Evolutionary conservation across 1,139 yeast genomes (phyloP), one percentile per base, ranked within the genome.

Genomic region (Saccharomyces hybrid): DNA sequence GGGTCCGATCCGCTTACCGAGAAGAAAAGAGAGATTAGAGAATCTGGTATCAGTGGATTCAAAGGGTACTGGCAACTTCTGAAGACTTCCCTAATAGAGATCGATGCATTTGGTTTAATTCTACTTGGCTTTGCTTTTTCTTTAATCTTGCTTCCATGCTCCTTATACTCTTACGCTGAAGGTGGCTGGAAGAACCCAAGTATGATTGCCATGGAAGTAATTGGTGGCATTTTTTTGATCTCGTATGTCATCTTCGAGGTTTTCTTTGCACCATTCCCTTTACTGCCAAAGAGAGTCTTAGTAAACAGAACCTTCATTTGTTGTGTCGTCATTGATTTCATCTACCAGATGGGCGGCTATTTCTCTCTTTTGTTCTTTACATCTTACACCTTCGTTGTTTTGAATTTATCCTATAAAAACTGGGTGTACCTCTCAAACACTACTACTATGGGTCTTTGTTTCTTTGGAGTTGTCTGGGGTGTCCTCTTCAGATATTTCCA

Each of bases 401-500:
- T 63, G 42, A 62, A 71, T 54, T 65, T 71, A 65, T 56, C 69
- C 6, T 58, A 60, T 48, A 58, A 58, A 54, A 50, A 72, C 57
- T 72, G 75, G 75, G 64, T 69, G 1, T 73, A 72, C 61, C 69
- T 66, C 57, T 68, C 67, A 57, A 73, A 72, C 57, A 65, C 75
- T 2, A 59, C 66, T 51, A 71, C 73, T 12, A 62, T 73, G 67
- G 64, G 69, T 5, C 59, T 72, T n/a, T 71, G 75, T 60, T 59
- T 66, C 57, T 72, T 73, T 55, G 73, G 74, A 38, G 62, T 73
- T 21, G 57, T 71, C 44, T 73, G 70, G 51, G 75, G 76, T 54
- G 51, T 63, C 1, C 49, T 63, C 2, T 66, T 63, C 55, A 67
- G 73, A 62, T 50, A 60, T 46, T 63, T 70, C 48, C 75, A 68